Percentiles rank a stretch among this genome's conserved stretches.
phyloP scores from a whole-genome alignment of 2,329 filamentous ascomycete genomes.

The Dryadomyces quercivorus region DNA sequence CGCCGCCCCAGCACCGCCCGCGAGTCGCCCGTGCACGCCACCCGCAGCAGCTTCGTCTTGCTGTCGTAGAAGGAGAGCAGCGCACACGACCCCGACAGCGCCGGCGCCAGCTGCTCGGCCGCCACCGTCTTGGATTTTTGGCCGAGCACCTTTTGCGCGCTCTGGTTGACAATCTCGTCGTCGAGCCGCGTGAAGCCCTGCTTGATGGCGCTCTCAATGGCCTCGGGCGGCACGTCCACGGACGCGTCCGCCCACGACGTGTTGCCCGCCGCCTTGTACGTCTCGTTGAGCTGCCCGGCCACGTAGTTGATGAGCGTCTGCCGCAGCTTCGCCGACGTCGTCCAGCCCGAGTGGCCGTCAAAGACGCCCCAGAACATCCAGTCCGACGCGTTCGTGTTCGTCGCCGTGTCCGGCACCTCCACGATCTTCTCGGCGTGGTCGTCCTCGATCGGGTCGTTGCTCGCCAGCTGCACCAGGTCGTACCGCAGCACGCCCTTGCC shows the following conservation, averaged over 20 bases:
- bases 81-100: slow-evolving; percentile 92
- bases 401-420: slow-evolving; percentile 56
- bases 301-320: slow-evolving; percentile 89
- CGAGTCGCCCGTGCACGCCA: slow-evolving; percentile 94
- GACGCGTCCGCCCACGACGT: slow-evolving; percentile 14
- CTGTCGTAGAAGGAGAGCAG: slow-evolving; percentile 94
- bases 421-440: slow-evolving; percentile 98
- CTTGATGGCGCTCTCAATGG: slow-evolving; percentile 87
- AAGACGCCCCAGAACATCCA: slow-evolving; percentile 99
- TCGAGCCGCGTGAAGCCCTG: slow-evolving; percentile 79
- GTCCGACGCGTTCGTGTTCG: slow-evolving; percentile 47
- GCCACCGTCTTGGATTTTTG: slow-evolving; percentile 81
- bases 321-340: slow-evolving; percentile 88
- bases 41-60: slow-evolving; percentile 72
- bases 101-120: slow-evolving; percentile 82
- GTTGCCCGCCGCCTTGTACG: slow-evolving; percentile 59
- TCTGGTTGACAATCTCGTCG: slow-evolving; percentile 87
- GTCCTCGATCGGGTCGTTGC: slow-evolving; percentile 96
- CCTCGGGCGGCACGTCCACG: slow-evolving; percentile 56
- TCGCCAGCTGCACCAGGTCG: slow-evolving; percentile 86
- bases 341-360: slow-evolving; percentile 98
- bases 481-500: slow-evolving; percentile 89
- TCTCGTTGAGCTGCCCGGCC: slow-evolving; percentile 80
- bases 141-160: slow-evolving; percentile 82
- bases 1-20: slow-evolving; percentile 81